A percentile compares a stretch with the other conserved stretches of the same genome.
Evolutionary conservation across 805 yeast genomes (phyloP).

Genomic region (Kluyveromyces wickerhamii): DNA sequence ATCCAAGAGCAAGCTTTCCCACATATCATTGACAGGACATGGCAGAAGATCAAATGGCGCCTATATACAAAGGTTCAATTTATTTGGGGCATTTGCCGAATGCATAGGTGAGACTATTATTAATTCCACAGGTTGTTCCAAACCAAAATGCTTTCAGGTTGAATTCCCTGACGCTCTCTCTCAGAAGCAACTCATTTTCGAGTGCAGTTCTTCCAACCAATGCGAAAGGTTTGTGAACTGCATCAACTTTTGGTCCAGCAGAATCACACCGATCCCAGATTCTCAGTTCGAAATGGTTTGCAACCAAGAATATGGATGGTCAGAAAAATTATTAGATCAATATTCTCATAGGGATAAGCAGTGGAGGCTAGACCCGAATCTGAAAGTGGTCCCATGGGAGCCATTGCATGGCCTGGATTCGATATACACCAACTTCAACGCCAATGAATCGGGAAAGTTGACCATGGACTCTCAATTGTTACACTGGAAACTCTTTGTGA

Average conservation of each 20-base stretch:
- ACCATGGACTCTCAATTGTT: conserved; percentile 32
- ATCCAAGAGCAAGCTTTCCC: conserved; percentile 1
- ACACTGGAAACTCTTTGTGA: conserved; percentile 34
- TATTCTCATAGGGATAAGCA: neutral
- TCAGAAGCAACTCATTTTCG: conserved; percentile 32
- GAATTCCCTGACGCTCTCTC: conserved; percentile 17
- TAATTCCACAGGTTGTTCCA: conserved; percentile 2
- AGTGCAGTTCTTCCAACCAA: conserved; percentile 56
- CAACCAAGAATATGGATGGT: conserved; percentile 77
- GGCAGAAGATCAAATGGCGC: neutral
- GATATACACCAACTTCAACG: conserved; percentile 8
- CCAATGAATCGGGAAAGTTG: conserved; percentile 5
- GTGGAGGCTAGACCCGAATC: neutral
- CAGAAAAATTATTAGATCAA: conserved; percentile 13
- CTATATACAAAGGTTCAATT: conserved; percentile 7
- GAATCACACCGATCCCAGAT: conserved; percentile 71
- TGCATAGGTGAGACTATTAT: conserved; percentile 8
- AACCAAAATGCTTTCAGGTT: conserved; percentile 17
- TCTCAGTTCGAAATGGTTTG: conserved; percentile 63
- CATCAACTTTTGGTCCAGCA: conserved; percentile 86
- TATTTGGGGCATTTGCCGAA: conserved; percentile 23
- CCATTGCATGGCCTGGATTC: conserved; percentile 23
- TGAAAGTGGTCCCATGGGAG: conserved; percentile 14
- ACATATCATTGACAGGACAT: neutral
- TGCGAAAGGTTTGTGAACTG: conserved; percentile 67